Base-by-base conservation (phyloP, 345 rosid species). In the Isatis tinctoria region DNA sequence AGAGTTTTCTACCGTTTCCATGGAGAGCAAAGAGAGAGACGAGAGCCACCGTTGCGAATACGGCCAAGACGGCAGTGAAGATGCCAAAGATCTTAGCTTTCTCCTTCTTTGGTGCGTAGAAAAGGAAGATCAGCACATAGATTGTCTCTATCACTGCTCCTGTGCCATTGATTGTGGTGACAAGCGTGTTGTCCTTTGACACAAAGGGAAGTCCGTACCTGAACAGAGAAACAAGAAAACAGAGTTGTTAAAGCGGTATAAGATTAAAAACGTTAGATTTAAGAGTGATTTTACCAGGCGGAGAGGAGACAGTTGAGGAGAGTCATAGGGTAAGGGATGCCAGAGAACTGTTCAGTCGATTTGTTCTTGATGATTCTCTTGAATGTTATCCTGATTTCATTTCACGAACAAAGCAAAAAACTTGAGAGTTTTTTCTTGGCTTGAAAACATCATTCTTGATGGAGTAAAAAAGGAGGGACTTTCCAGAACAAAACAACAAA, bases 161-260 rank as follows among this genome's bases (percentile, higher is more conserved):
- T 7, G 91, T 70, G 8, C 97, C 99, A 17, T 95, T 95, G 62
- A 95, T 86, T 17, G 97, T 92, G 52, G 86, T 82, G 27, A 95
- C 96, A 59, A 92, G 69, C 28, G 88, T 28, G 83, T 95, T 95
- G 85, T 92, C 75, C 48, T 86, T 78, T 3, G 99, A 95, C 70
- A 95, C 91, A 69, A 92, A 88, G 0, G 99, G 99, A 39, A 95
- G 85, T 6, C 99, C 99, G 36, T 95, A 94, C 98, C 98, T 93
- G 79, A 30, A 41, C 43, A 39, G 36, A 33, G 20, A 14, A 59
- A 37, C 73, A 75, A 48, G 59, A 39, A 11, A 57, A 27, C 8
- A 14, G 12, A 30, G 18, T 32, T 9, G 10, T 18, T 8, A 47
- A 18, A 47, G 45, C 14, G 24, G 10, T 52, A 5, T 17, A 40